A percentile compares a stretch with the other conserved stretches of the same genome.
Conservation (phyloP, 371 early-diverging fungal genomes). For the Lichtheimia ramosa region DNA sequence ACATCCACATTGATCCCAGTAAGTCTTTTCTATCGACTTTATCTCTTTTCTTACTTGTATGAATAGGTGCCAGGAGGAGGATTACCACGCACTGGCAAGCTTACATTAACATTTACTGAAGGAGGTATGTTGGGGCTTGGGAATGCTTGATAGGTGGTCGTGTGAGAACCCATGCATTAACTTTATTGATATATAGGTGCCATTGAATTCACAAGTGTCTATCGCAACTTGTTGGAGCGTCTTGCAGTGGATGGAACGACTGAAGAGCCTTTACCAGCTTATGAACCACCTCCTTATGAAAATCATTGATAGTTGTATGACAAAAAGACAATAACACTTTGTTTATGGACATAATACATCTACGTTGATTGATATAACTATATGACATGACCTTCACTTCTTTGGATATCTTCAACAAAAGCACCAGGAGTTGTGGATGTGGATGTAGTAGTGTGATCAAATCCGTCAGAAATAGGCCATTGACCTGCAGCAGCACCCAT, state of each 20-base stretch:
- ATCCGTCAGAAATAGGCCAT: neutral
- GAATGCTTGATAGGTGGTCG: neutral
- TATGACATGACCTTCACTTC: constrained; percentile 12
- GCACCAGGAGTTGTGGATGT: neutral
- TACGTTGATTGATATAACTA: neutral
- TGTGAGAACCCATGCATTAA: neutral
- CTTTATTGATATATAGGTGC: constrained; percentile 35
- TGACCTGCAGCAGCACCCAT: neutral
- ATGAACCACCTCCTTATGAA: constrained; percentile 12
- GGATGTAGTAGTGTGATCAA: neutral
- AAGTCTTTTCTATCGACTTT: constrained; percentile 9
- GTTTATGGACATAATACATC: neutral
- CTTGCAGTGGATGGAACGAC: constrained; percentile 33
- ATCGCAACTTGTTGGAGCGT: constrained; percentile 36
- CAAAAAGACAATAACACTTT: too few relatives aligned
- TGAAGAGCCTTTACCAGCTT: constrained; percentile 41
- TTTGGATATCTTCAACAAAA: constrained; percentile 4
- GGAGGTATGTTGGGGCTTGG: constrained; percentile 32
- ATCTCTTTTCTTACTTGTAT: neutral
- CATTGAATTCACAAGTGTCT: constrained; percentile 49
- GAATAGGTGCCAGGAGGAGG: constrained; percentile 52
- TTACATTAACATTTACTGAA: constrained; percentile 49
- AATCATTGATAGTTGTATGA: neutral
- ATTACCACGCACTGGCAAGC: constrained; percentile 27
- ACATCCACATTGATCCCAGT: constrained; percentile 43